Percentiles rank a stretch among this genome's conserved stretches.
Conservation (phyloP, 1,139 yeast genomes). For the Protomyces macrosporus region DNA sequence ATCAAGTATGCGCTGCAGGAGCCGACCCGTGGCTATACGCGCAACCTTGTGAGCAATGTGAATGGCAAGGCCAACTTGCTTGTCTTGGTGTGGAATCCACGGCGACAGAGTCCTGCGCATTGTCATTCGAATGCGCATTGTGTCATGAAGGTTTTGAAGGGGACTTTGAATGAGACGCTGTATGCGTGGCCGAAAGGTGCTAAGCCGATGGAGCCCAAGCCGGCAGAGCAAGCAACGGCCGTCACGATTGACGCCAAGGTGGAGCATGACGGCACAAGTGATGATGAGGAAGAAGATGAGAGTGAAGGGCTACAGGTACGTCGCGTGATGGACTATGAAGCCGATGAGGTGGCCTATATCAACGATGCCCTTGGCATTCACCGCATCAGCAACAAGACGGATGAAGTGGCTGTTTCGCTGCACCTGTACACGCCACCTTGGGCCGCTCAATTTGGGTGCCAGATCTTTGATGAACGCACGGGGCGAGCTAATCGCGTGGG, state of each 20-base stretch:
- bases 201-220: constrained; percentile 28
- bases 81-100: constrained; percentile 67
- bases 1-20: constrained; percentile 54
- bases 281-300: constrained; percentile 1
- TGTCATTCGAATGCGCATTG: constrained; percentile 73
- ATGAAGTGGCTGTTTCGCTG: constrained; percentile 56
- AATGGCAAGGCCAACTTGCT: constrained; percentile 65
- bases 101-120: constrained; percentile 61
- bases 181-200: constrained; percentile 49
- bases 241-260: not conserved
- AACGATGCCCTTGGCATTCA: constrained; percentile 64
- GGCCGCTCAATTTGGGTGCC: constrained; percentile 46
- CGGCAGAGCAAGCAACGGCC: constrained; percentile 3
- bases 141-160: constrained; percentile 54
- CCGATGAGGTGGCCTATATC: constrained; percentile 51
- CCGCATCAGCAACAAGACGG: constrained; percentile 52
- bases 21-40: constrained; percentile 44
- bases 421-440: constrained; percentile 77
- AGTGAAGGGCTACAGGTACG: constrained; percentile 32
- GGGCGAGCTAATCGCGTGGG: constrained; percentile 16
- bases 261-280: not conserved
- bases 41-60: constrained; percentile 62
- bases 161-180: constrained; percentile 54
- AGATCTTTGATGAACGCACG: constrained; percentile 17
- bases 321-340: constrained; percentile 40